A percentile compares a stretch with the other conserved stretches of the same genome.
These are phyloP conservation scores for Cephaloascus fragrans DNA, from an alignment of 805 yeast species.

Conservation along the genomic window DNA sequence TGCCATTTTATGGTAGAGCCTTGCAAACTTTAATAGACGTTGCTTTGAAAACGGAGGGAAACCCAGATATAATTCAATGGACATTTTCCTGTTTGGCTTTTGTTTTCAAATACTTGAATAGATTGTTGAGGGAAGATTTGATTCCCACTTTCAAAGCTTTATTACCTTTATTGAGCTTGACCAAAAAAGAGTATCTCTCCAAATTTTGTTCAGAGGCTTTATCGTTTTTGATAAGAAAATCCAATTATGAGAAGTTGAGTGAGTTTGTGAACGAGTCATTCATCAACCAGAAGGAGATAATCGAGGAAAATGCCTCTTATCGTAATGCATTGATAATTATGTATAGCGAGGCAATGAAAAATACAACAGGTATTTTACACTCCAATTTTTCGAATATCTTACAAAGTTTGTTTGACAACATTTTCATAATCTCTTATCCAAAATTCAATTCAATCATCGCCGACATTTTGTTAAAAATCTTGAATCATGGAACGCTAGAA, in stretches of 20 bases:
- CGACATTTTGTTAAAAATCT: slow-evolving; percentile 45
- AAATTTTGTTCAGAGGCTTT: slow-evolving; percentile 88
- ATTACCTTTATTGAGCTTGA: slow-evolving; percentile 51
- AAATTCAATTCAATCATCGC: slow-evolving; percentile 35
- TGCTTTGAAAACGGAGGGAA: slow-evolving; percentile 45
- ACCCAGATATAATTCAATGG: slow-evolving; percentile 67
- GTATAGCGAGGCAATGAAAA: slow-evolving; percentile 64
- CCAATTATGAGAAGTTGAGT: slow-evolving; percentile 36
- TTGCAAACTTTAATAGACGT: slow-evolving; percentile 41
- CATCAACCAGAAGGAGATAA: slow-evolving; percentile 13
- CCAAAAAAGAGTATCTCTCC: slow-evolving; percentile 52
- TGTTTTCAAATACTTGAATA: slow-evolving; percentile 77
- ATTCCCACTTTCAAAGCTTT: slow-evolving; percentile 59
- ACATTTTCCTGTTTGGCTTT: slow-evolving; percentile 79
- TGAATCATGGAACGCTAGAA: slow-evolving; percentile 43
- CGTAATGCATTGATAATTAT: slow-evolving; percentile 49
- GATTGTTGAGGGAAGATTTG: slow-evolving; percentile 51
- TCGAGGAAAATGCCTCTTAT: slow-evolving; percentile 34
- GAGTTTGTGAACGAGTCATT: slow-evolving; percentile 35
- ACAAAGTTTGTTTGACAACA: slow-evolving; percentile 27
- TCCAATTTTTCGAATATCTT: slow-evolving; percentile 54
- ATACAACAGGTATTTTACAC: slow-evolving; percentile 65
- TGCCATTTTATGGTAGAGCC: slow-evolving; percentile 52
- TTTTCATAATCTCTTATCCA: slow-evolving; percentile 13
- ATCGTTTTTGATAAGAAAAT: slow-evolving; percentile 71